Evolutionary conservation across 1,284 basidiomycete genomes (phyloP), one percentile per base, ranked within the genome.

Genomic region (Rhodotorula sp.): DNA sequence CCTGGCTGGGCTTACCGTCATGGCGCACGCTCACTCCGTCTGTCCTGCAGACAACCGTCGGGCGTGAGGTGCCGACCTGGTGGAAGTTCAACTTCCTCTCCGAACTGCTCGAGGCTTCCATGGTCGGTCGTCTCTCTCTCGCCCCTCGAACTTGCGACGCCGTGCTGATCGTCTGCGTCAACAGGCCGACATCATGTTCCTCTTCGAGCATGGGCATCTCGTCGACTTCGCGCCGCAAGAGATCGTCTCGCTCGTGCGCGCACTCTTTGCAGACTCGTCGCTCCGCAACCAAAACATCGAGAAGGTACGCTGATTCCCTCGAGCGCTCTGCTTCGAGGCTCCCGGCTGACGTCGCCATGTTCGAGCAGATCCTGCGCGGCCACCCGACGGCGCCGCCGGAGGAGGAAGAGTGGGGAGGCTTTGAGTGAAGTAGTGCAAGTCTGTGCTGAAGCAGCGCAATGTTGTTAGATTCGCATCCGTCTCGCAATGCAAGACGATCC

Each of bases 61-160:
- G 75, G 4, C 71, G 71, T 16, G 77, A 91, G 75, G 92, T 94
- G 23, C 90, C 91, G 1, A 89, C 88, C n/a, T 97, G 93, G 94
- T 86, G 96, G 78, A 96, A 96, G 80, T 95, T 92, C 81, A 92
- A 90, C 27, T 97, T 97, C 81, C 84, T 96, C 2, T 91, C 91
- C 3, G 93, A 97, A 80, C 84, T 97, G 17, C 81, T 97, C 82
- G 91, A 93, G 81, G 93, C 92, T 1, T 92, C 91, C n/a, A 88
- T 97, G 80, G 91, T 88, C 5, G 46, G 77, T 64, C 7, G 10
- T 23, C 23, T 34, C 14, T 52, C n/a, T 53, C 44, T 16, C 12
- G 34, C 34, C 5, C 34, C 34, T 34, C 34, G 34, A 34, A 3
- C 34, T 34, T 34, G 34, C 34, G 34, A 34, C 34, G 34, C 34